Base-by-base conservation (phyloP, 2,329 filamentous ascomycete species). In the Trichocomaceae sp. region DNA sequence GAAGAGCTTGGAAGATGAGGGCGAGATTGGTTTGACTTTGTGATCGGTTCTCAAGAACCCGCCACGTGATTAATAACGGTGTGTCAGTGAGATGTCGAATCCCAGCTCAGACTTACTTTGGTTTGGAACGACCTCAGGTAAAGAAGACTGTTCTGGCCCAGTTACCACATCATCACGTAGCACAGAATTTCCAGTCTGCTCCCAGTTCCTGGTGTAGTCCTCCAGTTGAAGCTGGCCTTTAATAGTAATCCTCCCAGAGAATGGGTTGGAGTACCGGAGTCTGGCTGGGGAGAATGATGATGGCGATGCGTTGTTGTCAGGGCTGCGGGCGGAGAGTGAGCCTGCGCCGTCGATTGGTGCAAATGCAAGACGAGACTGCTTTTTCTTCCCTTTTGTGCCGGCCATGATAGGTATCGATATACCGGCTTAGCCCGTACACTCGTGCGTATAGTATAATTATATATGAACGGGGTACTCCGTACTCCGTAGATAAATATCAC, bases 351-450 rank as follows among this genome's bases (percentile, higher is more conserved):
- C 56, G 13, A 69, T 53, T 20, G 74, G 63, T 10, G 70, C 66
- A 59, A 76, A 76, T n/a, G 70, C 60, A 39, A 77, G 67, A 47
- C 70, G 72, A 50, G 73, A 72, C 62, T 77, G 74, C 20, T 49
- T 56, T 33, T 46, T 56, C 45, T 52, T 56, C 8, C 45, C 50
- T 20, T 53, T 56, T 47, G 46, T 44, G 39, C 56, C 53, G n/a
- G 49, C 44, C 56, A 58, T 58, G 13, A 9, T 46, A 26, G 26
- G 17, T 1, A 8, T 15, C 6, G 31, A 8, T 39, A 39, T 35
- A 15, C 12, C 29, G 31, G 31, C 4, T 3, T 35, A 13, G 12
- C 2, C 31, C 9, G 31, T 35, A 15, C n/a, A n/a, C n/a, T n/a
- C n/a, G n/a, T n/a, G n/a, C n/a, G n/a, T n/a, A n/a, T n/a, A 15